Base-by-base conservation (phyloP, 139 green algal species). In the Parachlorella kessleri region DNA sequence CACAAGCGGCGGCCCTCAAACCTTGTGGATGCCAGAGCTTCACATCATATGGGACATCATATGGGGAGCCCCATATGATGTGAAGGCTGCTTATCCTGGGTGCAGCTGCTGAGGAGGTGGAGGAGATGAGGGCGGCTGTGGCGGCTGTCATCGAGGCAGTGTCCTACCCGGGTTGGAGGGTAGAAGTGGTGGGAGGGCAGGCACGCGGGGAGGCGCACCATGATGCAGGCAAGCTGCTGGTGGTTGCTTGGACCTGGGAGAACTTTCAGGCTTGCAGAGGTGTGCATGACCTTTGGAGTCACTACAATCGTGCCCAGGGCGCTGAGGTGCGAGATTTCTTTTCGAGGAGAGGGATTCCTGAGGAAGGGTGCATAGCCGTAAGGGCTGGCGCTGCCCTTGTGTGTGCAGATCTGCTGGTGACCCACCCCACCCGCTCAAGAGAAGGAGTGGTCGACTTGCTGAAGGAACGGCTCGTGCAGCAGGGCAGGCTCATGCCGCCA, bases 161-260 rank as follows among this genome's bases (percentile, higher is more conserved):
- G 3, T 26, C 24, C 21, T 54, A 71, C 28, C 21, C 40, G 2
- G 26, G 4, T 3, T 88, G 84, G 84, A 30, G 39, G 41, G 69
- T 88, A 24, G 53, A 70, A 36, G 28, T 70, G 1, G 80, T 84
- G 33, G 84, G 84, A 0, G 84, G 84, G 10, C 77, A 66, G 23
- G 21, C 53, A 1, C 70, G 83, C 21, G 66, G 71, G 39, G 37
- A 55, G 6, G 39, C 72, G 2, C 66, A 41, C 1, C 83, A 88
- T 42, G 83, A 88, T 39, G 76, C 77, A 67, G 70, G 77, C n/a
- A n/a, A n/a, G n/a, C n/a, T n/a, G n/a, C n/a, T n/a, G n/a, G n/a
- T n/a, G n/a, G n/a, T n/a, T n/a, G n/a, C n/a, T n/a, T n/a, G n/a
- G n/a, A n/a, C n/a, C n/a, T n/a, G n/a, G n/a, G n/a, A n/a, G n/a